Evolutionary conservation across 257 asterid genomes (phyloP).

Genomic region (Salvia rosmarinus): DNA sequence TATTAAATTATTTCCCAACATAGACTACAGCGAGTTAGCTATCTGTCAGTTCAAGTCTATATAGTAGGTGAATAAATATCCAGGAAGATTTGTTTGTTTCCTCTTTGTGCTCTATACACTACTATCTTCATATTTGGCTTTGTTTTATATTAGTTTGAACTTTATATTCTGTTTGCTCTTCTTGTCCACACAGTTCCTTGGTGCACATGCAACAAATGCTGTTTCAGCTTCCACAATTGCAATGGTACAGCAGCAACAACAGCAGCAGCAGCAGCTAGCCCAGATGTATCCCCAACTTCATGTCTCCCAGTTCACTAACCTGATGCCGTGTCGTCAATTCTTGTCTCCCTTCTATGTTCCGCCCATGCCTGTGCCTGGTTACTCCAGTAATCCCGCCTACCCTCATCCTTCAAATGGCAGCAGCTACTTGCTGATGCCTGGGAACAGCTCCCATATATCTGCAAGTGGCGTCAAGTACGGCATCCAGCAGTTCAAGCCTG

Average conservation of each 20-base stretch:
- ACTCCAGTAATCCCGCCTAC: slow-evolving; percentile 80
- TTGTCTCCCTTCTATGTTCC: slow-evolving; percentile 84
- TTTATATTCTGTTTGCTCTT: slow-evolving; percentile 17
- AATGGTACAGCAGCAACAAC: slow-evolving; percentile 63
- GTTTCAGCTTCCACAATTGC: slow-evolving; percentile 66
- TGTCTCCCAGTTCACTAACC: slow-evolving; percentile 73
- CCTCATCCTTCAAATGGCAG: slow-evolving; percentile 93
- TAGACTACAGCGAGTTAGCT: not conserved
- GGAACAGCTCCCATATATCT: slow-evolving; percentile 72
- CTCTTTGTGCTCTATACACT: not conserved
- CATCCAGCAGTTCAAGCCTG: slow-evolving; percentile 85
- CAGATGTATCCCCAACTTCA: slow-evolving; percentile 97
- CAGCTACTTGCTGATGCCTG: slow-evolving; percentile 87
- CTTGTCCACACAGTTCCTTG: slow-evolving; percentile 54
- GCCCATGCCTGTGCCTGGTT: slow-evolving; percentile 85
- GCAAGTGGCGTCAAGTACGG: slow-evolving; percentile 78
- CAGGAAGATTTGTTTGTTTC: not conserved
- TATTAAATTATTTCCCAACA: not conserved
- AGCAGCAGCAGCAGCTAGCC: slow-evolving; percentile 54
- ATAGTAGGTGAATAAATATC: not conserved
- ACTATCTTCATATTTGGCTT: not conserved
- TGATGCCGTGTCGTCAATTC: slow-evolving; percentile 91
- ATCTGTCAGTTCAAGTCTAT: not conserved
- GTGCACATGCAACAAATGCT: slow-evolving; percentile 51
- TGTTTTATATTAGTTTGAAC: not conserved